phyloP scores from a whole-genome alignment of 768 basidiomycete species.

The Podaxis sp. region DNA sequence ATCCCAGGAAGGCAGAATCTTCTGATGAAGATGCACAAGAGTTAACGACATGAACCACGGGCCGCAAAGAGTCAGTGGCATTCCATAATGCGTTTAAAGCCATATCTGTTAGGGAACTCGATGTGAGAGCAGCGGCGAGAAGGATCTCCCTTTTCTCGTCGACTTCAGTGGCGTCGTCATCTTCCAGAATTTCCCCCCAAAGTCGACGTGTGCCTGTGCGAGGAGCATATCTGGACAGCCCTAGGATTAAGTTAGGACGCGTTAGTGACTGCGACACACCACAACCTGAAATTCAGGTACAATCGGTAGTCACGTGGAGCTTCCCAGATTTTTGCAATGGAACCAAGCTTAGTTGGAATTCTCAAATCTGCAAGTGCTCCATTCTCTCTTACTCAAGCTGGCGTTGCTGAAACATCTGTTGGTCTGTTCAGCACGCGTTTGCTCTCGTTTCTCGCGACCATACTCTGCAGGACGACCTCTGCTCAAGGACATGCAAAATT shows the following conservation, averaged over 20 bases:
- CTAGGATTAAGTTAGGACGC: no score
- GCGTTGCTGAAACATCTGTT: background rate
- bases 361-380: background rate
- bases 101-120: background rate
- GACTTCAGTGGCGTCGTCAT: background rate
- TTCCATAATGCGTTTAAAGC: background rate
- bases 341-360: background rate
- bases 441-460: background rate
- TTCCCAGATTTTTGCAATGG: background rate
- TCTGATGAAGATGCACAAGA: background rate
- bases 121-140: background rate
- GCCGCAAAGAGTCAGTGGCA: background rate
- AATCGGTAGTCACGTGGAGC: background rate
- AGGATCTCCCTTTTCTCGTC: background rate
- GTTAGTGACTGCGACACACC: background rate
- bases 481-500: conserved; percentile 34
- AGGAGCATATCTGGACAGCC: background rate
- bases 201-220: background rate
- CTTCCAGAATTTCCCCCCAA: background rate
- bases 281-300: background rate
- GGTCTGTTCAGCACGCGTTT: background rate
- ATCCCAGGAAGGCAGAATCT: background rate
- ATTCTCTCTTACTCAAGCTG: conserved; percentile 1
- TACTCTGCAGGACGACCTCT: background rate
- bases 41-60: background rate